A percentile compares a stretch with the other conserved stretches of the same genome.
Conservation (phyloP, 345 rosid genomes). For the Eucalyptus cladocalyx region DNA sequence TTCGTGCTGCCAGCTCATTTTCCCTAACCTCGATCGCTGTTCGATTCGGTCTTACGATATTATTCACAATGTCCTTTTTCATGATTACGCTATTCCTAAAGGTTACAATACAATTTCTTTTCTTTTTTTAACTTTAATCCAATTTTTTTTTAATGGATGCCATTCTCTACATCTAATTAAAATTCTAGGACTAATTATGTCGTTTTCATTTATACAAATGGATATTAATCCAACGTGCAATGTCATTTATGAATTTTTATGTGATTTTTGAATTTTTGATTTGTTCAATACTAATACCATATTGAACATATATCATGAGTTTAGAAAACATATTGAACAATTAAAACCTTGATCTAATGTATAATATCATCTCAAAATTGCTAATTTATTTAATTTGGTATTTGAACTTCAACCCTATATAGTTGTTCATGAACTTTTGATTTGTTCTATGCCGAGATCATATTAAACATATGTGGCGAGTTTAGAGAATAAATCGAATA, state of each 20-base stretch:
- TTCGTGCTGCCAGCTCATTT: background rate
- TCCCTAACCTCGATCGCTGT: background rate
- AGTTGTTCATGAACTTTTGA: accelerated
- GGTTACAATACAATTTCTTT: background rate
- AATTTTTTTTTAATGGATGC: too few relatives aligned
- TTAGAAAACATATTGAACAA: accelerated
- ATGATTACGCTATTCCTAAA: background rate
- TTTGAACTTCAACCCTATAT: accelerated
- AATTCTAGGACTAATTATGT: accelerated
- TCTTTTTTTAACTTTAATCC: too few relatives aligned
- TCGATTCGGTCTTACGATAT: background rate
- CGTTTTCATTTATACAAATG: accelerated
- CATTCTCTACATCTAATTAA: accelerated
- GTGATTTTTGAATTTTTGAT: accelerated
- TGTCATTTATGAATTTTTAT: accelerated
- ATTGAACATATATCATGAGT: too few relatives aligned
- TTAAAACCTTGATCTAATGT: accelerated
- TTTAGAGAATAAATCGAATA: background rate
- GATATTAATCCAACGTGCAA: accelerated
- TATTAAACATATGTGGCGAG: accelerated
- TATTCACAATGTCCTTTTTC: background rate
- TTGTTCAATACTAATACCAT: accelerated
- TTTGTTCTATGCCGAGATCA: accelerated
- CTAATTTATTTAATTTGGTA: accelerated
- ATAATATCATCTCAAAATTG: accelerated